Evolutionary conservation across 495 filamentous ascomycete species (phyloP).

Genomic region (Rhizodiscina lignyota): DNA sequence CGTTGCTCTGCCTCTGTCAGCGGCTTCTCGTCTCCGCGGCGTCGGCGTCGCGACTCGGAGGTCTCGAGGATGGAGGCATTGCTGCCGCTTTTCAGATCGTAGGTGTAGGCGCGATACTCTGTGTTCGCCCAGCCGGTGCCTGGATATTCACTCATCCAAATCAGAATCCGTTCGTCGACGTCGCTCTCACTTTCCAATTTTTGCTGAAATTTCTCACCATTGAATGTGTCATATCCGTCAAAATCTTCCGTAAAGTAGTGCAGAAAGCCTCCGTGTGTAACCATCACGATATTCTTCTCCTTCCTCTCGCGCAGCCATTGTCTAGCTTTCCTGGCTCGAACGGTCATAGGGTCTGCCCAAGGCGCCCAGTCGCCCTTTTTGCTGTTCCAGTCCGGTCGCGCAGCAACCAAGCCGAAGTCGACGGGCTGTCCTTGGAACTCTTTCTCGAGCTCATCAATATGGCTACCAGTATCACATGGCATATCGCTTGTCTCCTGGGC

Average conservation of each 20-base stretch:
- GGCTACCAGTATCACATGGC: conserved; percentile 65
- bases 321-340: conserved; percentile 47
- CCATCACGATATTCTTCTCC: conserved; percentile 49
- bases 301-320: conserved; percentile 43
- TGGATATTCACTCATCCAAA: conserved; percentile 5
- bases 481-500: conserved; percentile 63
- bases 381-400: conserved; percentile 48
- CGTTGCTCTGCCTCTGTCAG: conserved; percentile 26
- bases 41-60: conserved; percentile 20
- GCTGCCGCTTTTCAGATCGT: conserved; percentile 37
- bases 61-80: conserved; percentile 47
- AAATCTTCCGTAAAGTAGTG: no score
- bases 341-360: conserved; percentile 35
- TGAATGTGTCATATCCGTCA: no score
- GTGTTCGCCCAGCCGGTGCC: conserved; percentile 78
- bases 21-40: conserved; percentile 37
- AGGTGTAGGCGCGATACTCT: conserved; percentile 62
- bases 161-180: conserved; percentile 2
- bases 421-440: conserved; percentile 48
- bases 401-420: conserved; percentile 43
- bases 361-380: conserved; percentile 50
- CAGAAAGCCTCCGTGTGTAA: no score
- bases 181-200: conserved; percentile 15
- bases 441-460: conserved; percentile 28
- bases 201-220: conserved; percentile 41